A percentile compares a stretch with the other conserved stretches of the same genome.
Conservation (phyloP, 192 early-diverging fungal genomes). For the Entrophospora sp. region DNA sequence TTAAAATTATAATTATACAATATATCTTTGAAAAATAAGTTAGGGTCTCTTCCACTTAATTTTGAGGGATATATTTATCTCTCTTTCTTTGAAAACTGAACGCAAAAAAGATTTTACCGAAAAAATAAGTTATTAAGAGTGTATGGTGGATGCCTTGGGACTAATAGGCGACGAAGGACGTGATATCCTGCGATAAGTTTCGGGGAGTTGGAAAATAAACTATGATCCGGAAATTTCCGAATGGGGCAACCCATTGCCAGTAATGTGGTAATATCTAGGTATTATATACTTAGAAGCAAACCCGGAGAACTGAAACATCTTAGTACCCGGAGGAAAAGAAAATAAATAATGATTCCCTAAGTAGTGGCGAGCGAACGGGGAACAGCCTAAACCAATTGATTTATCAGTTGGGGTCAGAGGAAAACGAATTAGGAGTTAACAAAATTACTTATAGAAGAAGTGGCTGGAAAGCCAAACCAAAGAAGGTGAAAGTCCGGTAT, state of each 20-base stretch:
- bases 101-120: too few species aligned
- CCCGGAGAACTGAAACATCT: slow-evolving; percentile 15
- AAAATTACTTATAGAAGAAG: slow-evolving; percentile 5
- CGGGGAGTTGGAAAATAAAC: neutral
- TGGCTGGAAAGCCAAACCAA: slow-evolving; percentile 4
- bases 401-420: too few species aligned
- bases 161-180: slow-evolving; percentile 4
- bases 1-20: too few species aligned
- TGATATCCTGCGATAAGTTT: slow-evolving; percentile 3
- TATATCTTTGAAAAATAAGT: too few species aligned
- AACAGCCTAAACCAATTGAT: too few species aligned
- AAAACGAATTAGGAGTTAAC: too few species aligned
- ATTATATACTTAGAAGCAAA: neutral
- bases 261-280: neutral
- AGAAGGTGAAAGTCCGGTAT: slow-evolving; percentile 8
- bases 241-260: slow-evolving; percentile 4
- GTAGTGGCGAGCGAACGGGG: slow-evolving; percentile 10
- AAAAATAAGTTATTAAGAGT: slow-evolving; percentile 2
- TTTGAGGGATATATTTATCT: too few species aligned
- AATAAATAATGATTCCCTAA: neutral
- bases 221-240: slow-evolving; percentile 2
- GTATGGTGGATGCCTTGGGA: neutral
- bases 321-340: slow-evolving; percentile 6
- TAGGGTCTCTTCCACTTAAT: too few species aligned
- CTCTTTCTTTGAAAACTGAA: too few species aligned